These are phyloP conservation scores for Dentipellis fragilis DNA, from an alignment of 768 basidiomycete genomes.

Conservation along the genomic window DNA sequence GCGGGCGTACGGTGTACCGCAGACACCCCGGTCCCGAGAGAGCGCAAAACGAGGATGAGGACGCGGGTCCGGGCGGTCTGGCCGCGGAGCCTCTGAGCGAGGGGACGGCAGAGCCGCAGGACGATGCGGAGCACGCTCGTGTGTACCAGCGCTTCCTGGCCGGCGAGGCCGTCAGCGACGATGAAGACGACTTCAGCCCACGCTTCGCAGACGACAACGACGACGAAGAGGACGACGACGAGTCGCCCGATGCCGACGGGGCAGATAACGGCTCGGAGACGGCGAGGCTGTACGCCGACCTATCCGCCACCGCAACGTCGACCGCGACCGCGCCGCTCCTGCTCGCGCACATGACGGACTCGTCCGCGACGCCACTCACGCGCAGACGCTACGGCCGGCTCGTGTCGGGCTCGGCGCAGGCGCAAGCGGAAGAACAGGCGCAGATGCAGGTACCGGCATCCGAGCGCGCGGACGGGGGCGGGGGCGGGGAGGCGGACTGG, in stretches of 20 bases:
- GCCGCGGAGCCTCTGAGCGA: not conserved
- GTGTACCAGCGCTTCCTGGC: slow-evolving; percentile 49
- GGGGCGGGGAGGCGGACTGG: slow-evolving; percentile 17
- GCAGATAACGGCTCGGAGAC: slow-evolving; percentile 23
- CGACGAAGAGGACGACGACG: slow-evolving; percentile 6
- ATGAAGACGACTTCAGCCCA: slow-evolving; percentile 31
- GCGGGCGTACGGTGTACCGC: slow-evolving; percentile 4
- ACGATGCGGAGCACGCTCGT: slow-evolving; percentile 24
- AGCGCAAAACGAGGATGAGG: not conserved
- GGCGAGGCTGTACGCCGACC: slow-evolving; percentile 43
- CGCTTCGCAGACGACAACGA: not conserved
- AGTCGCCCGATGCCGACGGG: not conserved
- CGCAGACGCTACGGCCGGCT: slow-evolving; percentile 35
- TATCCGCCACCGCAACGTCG: slow-evolving; percentile 27
- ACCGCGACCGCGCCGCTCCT: slow-evolving; percentile 33
- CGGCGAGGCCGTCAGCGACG: slow-evolving; percentile 45
- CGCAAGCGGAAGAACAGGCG: too few species aligned
- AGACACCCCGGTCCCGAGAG: not conserved
- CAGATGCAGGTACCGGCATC: too few species aligned
- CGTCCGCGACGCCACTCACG: slow-evolving; percentile 36
- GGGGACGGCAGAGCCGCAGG: slow-evolving; percentile 13
- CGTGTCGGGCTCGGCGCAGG: slow-evolving; percentile 12
- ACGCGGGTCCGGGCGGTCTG: not conserved
- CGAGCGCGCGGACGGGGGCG: not conserved
- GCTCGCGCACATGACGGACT: slow-evolving; percentile 42